phyloP scores from a whole-genome alignment of 805 yeast species.

The Maudiozyma pseudohumilis region DNA sequence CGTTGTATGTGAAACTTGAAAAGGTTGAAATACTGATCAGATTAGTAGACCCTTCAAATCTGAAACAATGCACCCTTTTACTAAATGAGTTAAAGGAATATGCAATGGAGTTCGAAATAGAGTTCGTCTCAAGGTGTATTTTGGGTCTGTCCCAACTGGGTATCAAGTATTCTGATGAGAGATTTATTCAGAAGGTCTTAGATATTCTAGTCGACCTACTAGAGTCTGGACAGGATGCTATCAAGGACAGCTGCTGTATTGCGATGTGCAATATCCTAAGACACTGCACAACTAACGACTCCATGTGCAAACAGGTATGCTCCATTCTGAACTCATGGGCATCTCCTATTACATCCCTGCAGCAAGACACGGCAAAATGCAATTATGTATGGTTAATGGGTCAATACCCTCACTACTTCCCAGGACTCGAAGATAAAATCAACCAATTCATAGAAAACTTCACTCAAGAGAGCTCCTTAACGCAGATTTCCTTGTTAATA shows the following conservation, averaged over 20 bases:
- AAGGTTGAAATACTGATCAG: conserved; percentile 68
- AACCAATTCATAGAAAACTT: conserved; percentile 41
- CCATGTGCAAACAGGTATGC: conserved; percentile 20
- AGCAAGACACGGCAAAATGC: conserved; percentile 39
- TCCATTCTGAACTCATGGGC: conserved; percentile 30
- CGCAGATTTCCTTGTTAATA: conserved; percentile 52
- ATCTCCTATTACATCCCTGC: conserved; percentile 38
- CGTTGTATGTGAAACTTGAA: conserved; percentile 66
- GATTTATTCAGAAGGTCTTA: conserved; percentile 43
- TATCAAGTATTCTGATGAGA: conserved; percentile 41
- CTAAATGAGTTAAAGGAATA: conserved; percentile 69
- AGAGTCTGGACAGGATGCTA: conserved; percentile 49
- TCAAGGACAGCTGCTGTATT: conserved; percentile 48
- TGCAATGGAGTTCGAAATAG: conserved; percentile 76
- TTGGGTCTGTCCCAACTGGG: conserved; percentile 65
- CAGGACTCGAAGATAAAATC: conserved; percentile 40
- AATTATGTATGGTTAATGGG: conserved; percentile 61
- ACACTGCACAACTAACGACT: conserved; percentile 42
- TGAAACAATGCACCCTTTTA: conserved; percentile 44
- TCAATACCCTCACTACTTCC: conserved; percentile 55
- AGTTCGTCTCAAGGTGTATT: conserved; percentile 57
- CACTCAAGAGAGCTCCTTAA: conserved; percentile 46
- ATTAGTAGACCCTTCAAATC: conserved; percentile 42
- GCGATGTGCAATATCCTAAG: conserved; percentile 59
- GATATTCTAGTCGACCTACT: conserved; percentile 50